Conservation (phyloP, 202 grass and related monocot genomes). For the Sporobolus alterniflorus region DNA sequence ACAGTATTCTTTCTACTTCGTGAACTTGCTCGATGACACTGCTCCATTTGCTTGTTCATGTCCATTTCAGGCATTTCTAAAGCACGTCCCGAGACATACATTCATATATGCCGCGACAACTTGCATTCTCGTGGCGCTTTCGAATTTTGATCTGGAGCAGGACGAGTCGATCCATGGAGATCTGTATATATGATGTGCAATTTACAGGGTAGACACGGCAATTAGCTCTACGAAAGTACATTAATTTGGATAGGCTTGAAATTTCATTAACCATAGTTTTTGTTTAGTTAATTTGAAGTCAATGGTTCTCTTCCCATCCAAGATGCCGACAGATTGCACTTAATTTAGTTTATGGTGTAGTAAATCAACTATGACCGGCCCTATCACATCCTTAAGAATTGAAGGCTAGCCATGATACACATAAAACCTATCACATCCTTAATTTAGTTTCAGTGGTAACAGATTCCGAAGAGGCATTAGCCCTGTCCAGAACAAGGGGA, state of each 20-base stretch:
- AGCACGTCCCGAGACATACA: conserved; percentile 28
- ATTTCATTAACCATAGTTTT: neutral
- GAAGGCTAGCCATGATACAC: conserved; percentile 37
- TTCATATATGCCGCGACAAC: conserved; percentile 47
- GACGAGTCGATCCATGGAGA: neutral
- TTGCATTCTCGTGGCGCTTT: conserved; percentile 39
- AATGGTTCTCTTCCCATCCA: conserved; percentile 28
- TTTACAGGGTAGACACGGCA: conserved; percentile 9
- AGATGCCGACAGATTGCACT: conserved; percentile 26
- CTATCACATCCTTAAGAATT: conserved; percentile 16
- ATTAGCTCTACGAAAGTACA: neutral
- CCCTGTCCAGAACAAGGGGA: conserved; percentile 28
- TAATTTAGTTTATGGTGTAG: no score
- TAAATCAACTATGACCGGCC: neutral
- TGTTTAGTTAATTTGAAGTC: conserved; percentile 25
- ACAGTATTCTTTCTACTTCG: neutral
- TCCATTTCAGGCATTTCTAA: conserved; percentile 60
- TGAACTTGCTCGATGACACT: conserved; percentile 12
- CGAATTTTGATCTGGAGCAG: conserved; percentile 49
- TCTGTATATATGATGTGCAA: neutral
- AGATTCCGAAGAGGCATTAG: conserved; percentile 11
- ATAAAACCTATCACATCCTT: neutral
- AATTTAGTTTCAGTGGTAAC: conserved; percentile 12
- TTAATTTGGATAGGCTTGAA: conserved; percentile 2
- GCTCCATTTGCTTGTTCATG: conserved; percentile 26